These are phyloP conservation scores for Curvularia sp. DNA, from an alignment of 2,329 filamentous ascomycete genomes.

Conservation along the genomic window DNA sequence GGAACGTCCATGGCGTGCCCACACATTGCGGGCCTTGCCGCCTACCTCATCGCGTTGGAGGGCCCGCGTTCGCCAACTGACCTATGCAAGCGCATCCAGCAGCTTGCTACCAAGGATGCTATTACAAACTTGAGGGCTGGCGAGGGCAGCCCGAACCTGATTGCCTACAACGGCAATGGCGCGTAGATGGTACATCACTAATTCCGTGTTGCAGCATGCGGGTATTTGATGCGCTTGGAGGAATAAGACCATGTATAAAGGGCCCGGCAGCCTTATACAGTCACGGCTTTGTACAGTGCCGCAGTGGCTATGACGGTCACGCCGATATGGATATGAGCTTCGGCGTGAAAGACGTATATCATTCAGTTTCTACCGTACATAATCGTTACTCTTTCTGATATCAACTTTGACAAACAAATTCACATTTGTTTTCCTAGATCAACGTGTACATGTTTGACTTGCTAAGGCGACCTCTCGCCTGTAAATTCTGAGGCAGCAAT, in stretches of 20 bases:
- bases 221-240: neutral
- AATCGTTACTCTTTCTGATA: neutral
- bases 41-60: constrained; percentile 28
- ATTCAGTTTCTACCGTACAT: neutral
- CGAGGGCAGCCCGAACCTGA: constrained; percentile 20
- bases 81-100: constrained; percentile 18
- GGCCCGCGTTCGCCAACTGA: constrained; percentile 27
- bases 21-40: neutral
- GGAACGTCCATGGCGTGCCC: constrained; percentile 18
- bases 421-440: neutral
- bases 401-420: neutral
- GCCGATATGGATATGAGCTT: neutral
- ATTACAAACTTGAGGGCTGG: constrained; percentile 17
- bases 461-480: neutral
- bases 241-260: neutral
- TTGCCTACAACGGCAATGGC: constrained; percentile 26
- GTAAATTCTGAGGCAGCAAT: neutral
- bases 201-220: neutral
- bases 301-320: neutral
- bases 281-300: neutral
- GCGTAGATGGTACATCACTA: neutral
- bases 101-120: constrained; percentile 21
- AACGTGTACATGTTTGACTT: neutral
- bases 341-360: neutral
- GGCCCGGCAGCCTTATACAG: neutral